A percentile compares a stretch with the other conserved stretches of the same genome.
Conservation (phyloP, 2,329 filamentous ascomycete species). For the Raffaelea deltoideospora region DNA sequence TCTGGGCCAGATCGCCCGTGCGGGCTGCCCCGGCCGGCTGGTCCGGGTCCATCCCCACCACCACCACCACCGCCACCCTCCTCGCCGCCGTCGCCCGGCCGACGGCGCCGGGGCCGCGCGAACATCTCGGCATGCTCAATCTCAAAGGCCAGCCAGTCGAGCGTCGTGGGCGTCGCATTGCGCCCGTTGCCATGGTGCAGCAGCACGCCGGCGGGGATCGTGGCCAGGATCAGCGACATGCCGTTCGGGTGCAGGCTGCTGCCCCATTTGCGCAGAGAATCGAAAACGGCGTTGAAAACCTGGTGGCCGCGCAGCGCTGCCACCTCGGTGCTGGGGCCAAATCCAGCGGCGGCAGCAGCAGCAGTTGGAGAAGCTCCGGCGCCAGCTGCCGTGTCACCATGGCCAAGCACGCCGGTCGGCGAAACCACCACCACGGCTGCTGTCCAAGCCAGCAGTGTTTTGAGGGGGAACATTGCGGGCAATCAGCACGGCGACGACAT, state of each 20-base stretch:
- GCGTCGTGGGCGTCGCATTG: slow-evolving; percentile 29
- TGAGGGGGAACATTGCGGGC: too few species aligned
- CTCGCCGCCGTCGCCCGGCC: neutral
- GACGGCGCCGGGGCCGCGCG: slow-evolving; percentile 19
- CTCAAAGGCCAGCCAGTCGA: slow-evolving; percentile 63
- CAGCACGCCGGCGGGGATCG: slow-evolving; percentile 46
- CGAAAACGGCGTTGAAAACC: slow-evolving; percentile 39
- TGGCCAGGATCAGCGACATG: slow-evolving; percentile 53
- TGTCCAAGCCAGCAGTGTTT: too few species aligned
- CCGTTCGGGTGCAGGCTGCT: slow-evolving; percentile 61
- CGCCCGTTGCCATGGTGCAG: slow-evolving; percentile 49
- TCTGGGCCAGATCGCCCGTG: too few species aligned
- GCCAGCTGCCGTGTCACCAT: neutral
- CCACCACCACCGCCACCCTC: neutral
- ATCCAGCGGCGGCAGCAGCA: neutral
- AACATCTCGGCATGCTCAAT: slow-evolving; percentile 58
- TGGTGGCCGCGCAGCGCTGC: slow-evolving; percentile 18
- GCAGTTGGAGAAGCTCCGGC: neutral
- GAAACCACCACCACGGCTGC: neutral
- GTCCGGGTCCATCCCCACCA: neutral
- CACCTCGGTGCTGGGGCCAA: slow-evolving; percentile 2
- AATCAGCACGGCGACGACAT: neutral
- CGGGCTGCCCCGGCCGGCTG: neutral
- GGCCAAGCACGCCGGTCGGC: neutral
- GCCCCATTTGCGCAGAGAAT: slow-evolving; percentile 47